Evolutionary conservation across 495 filamentous ascomycete species (phyloP).

Genomic region (Diplogelasinospora grovesii): DNA sequence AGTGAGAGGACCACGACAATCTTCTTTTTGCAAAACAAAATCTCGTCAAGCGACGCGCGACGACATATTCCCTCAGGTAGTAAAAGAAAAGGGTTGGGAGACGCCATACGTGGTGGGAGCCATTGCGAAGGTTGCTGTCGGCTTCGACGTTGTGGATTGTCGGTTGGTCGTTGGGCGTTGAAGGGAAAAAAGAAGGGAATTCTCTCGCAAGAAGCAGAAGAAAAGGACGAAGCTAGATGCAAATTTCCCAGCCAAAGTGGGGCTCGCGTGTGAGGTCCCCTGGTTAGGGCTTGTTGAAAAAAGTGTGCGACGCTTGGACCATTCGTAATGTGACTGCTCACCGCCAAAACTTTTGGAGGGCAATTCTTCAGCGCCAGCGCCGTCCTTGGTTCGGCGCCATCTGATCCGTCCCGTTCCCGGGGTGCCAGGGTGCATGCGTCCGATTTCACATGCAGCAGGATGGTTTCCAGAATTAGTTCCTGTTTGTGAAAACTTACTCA

Average conservation of each 20-base stretch:
- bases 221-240: conserved; percentile 6
- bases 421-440: too few species aligned
- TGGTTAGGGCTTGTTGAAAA: conserved; percentile 26
- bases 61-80: conserved; percentile 43
- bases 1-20: conserved; percentile 78
- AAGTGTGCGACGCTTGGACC: conserved; percentile 9
- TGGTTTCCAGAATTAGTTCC: too few species aligned
- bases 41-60: conserved; percentile 42
- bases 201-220: conserved; percentile 12
- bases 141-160: conserved; percentile 8
- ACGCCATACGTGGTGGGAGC: conserved; percentile 58
- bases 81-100: conserved; percentile 38
- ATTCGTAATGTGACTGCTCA: conserved; percentile 18
- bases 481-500: too few species aligned
- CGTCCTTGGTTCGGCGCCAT: too few species aligned
- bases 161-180: conserved; percentile 5
- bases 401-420: too few species aligned
- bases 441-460: too few species aligned
- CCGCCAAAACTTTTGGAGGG: conserved; percentile 23
- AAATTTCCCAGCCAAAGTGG: conserved; percentile 16
- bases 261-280: conserved; percentile 7
- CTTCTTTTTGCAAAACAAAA: too few species aligned
- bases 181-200: conserved; percentile 12
- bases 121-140: conserved; percentile 43
- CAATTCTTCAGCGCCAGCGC: conserved; percentile 21